Base-by-base conservation (phyloP, 1,139 yeast genomes). In the Suhomyces atakaporum region DNA sequence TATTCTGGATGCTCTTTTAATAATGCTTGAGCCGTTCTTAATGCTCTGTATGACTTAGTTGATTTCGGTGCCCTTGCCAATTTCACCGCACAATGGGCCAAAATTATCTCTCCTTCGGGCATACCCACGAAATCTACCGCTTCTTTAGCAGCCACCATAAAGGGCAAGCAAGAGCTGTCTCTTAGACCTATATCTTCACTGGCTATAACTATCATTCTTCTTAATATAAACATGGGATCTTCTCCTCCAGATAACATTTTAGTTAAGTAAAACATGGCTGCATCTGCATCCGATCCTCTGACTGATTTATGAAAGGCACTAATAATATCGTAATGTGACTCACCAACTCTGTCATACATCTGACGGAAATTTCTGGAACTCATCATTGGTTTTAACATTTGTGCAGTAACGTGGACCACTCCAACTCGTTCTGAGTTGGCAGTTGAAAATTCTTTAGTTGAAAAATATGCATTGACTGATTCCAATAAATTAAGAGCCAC, bases 281-380 rank as follows among this genome's bases (percentile, higher is more conserved):
- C 97, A 60, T 92, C 88, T 0, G 92, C 83, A 54, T 90, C 83
- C 0, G 86, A 76, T 0, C 97, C 98, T 36, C 98, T 71, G 0
- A 92, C 76, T 0, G 96, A 78, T 54, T 92, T 92, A 62, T 92
- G 97, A 47, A 94, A 83, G 1, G 97, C 97, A 26, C 96, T 85
- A 5, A 92, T 92, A 0, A 95, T 79, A 56, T 92, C 99, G 58
- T 92, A 94, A 58, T 92, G 98, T 3, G 81, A 79, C 49, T 92
- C 98, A 0, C 97, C 97, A 27, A 79, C 81, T 35, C 87, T 71
- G 56, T 94, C 98, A 54, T 92, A 90, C 44, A 83, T 68, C 50
- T 81, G 73, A 36, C 81, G 87, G 8, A 64, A 69, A 42, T 69
- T 65, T 27, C 69, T 46, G 1, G 71, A 51, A 7, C 59, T 51